These are phyloP conservation scores for Exserohilum turcica DNA, from an alignment of 2,329 filamentous ascomycete genomes.

Conservation along the genomic window DNA sequence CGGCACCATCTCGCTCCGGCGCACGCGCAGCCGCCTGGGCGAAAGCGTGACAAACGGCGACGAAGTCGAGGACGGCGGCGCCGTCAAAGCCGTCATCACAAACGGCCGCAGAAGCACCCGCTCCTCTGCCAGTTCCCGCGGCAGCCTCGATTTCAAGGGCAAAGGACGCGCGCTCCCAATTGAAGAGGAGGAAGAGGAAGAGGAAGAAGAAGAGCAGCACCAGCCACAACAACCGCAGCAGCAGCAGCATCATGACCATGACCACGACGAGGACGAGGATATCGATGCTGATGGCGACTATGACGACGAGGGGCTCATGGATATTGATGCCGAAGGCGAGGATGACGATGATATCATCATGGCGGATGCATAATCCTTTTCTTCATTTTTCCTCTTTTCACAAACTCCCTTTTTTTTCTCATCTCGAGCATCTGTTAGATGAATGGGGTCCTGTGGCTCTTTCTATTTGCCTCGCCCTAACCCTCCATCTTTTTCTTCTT, in stretches of 20 bases:
- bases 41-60: slow-evolving; percentile 48
- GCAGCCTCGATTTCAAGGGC: slow-evolving; percentile 33
- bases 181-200: slow-evolving; percentile 40
- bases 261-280: slow-evolving; percentile 35
- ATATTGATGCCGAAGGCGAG: slow-evolving; percentile 26
- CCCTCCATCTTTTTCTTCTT: too few species aligned
- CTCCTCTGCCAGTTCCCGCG: slow-evolving; percentile 37
- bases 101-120: slow-evolving; percentile 39
- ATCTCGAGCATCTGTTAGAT: background rate
- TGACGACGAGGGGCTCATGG: slow-evolving; percentile 14
- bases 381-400: background rate
- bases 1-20: slow-evolving; percentile 35
- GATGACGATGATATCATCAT: slow-evolving; percentile 37
- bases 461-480: too few species aligned
- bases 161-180: slow-evolving; percentile 34
- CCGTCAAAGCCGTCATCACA: slow-evolving; percentile 30
- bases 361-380: slow-evolving; percentile 6
- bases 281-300: slow-evolving; percentile 25
- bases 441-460: too few species aligned
- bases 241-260: slow-evolving; percentile 9
- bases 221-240: slow-evolving; percentile 7
- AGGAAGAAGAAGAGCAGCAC: slow-evolving; percentile 15
- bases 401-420: background rate
- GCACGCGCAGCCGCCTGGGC: slow-evolving; percentile 53
- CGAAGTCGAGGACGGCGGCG: slow-evolving; percentile 38